A percentile compares a stretch with the other conserved stretches of the same genome.
These are phyloP conservation scores for Lycium barbarum DNA, from an alignment of 257 asterid genomes.

Conservation along the genomic window DNA sequence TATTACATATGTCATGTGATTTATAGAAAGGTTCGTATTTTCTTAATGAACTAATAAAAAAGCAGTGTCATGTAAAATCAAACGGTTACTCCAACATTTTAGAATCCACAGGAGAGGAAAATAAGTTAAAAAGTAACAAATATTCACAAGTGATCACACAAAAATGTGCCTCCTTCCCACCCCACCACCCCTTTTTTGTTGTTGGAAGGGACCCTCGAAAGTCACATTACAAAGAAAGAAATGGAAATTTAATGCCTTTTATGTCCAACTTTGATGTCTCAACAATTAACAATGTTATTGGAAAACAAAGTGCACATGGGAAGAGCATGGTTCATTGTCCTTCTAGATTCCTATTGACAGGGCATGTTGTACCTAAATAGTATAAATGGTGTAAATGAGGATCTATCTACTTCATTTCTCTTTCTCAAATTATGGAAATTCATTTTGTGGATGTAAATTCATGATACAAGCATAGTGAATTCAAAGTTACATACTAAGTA, in stretches of 20 bases:
- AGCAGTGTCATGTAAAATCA: background rate
- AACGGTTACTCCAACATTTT: background rate
- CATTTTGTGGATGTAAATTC: background rate
- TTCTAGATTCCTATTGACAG: slow-evolving; percentile 39
- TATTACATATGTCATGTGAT: background rate
- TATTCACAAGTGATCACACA: slow-evolving; percentile 36
- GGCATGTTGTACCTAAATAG: slow-evolving; percentile 30
- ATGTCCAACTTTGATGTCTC: slow-evolving; percentile 40
- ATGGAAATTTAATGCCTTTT: slow-evolving; percentile 39
- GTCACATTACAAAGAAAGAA: slow-evolving; percentile 39
- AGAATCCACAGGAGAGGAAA: background rate
- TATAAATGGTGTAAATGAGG: slow-evolving; percentile 27
- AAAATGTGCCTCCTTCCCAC: slow-evolving; percentile 32
- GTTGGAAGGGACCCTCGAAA: slow-evolving; percentile 50
- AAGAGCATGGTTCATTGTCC: slow-evolving; percentile 40
- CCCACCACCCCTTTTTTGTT: slow-evolving; percentile 38
- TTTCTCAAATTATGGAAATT: slow-evolving; percentile 11
- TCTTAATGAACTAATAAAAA: background rate
- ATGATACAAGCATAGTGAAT: background rate
- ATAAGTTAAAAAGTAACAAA: background rate
- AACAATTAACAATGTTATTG: slow-evolving; percentile 46
- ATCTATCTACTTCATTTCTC: slow-evolving; percentile 29
- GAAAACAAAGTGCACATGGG: slow-evolving; percentile 57
- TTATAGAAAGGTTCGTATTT: background rate
- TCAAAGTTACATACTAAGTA: background rate